Evolutionary conservation across 192 early-diverging fungal species (phyloP).

Genomic region (Dispira simplex): DNA sequence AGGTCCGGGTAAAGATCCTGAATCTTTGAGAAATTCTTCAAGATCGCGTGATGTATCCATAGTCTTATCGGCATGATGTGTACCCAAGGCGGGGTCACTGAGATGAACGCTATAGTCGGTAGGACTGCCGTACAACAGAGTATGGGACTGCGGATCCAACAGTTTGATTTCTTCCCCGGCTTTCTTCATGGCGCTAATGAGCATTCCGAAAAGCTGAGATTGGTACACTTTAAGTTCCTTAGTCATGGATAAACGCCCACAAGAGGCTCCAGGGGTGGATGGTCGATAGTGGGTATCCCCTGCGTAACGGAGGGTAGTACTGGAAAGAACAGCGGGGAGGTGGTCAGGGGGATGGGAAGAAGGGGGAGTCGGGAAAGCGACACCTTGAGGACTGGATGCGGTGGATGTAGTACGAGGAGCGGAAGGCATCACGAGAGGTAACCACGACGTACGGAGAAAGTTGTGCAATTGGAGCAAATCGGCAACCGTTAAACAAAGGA

Average conservation of each 20-base stretch:
- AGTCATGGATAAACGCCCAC: background rate
- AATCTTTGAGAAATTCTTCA: background rate
- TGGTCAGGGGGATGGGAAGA: background rate
- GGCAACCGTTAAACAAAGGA: background rate
- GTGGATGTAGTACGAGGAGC: background rate
- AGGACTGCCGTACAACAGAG: background rate
- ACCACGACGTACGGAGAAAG: constrained; percentile 3
- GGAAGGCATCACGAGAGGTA: constrained; percentile 4
- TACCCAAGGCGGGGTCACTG: background rate
- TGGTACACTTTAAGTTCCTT: constrained; percentile 4
- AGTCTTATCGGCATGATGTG: background rate
- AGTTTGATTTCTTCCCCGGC: background rate
- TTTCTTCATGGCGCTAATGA: constrained; percentile 8
- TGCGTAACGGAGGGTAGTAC: too few relatives aligned
- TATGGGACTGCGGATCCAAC: background rate
- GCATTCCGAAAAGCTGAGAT: constrained; percentile 5
- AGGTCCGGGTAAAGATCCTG: background rate
- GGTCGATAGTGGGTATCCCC: background rate
- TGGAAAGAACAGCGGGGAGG: too few relatives aligned
- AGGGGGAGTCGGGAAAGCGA: background rate
- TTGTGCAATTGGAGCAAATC: background rate
- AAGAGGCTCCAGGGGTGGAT: background rate
- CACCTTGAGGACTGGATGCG: background rate
- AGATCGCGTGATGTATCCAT: background rate
- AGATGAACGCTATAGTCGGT: background rate